These are phyloP conservation scores for Penicillium paneum DNA, from an alignment of 2,329 filamentous ascomycete species.

Conservation along the genomic window DNA sequence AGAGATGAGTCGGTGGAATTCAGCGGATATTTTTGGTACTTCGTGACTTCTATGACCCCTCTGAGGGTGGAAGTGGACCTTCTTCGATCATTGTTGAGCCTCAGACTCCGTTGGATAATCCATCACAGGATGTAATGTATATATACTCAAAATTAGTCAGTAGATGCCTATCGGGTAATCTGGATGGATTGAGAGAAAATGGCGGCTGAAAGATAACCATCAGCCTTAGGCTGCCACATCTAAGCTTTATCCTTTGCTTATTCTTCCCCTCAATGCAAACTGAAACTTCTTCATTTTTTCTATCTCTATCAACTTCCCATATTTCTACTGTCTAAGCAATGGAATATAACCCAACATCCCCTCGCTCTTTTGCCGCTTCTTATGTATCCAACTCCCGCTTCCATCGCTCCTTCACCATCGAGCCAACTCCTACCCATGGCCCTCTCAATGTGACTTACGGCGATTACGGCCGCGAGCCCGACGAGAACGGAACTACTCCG, in stretches of 20 bases:
- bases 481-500: background rate
- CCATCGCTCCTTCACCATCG: slow-evolving; percentile 4
- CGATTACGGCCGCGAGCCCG: slow-evolving; percentile 1
- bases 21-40: background rate
- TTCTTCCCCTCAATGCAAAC: background rate
- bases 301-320: too few relatives aligned
- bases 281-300: background rate
- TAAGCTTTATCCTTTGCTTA: background rate
- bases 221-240: background rate
- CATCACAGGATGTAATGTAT: background rate
- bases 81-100: background rate
- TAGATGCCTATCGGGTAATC: background rate
- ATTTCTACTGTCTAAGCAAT: background rate
- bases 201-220: background rate
- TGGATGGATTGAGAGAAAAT: background rate
- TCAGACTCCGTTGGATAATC: background rate
- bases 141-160: background rate
- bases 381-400: slow-evolving; percentile 6
- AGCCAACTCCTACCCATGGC: slow-evolving; percentile 2
- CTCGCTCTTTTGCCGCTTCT: background rate
- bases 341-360: background rate
- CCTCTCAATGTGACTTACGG: slow-evolving; percentile 6
- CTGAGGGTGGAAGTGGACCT: background rate
- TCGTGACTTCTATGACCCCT: background rate
- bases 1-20: background rate